These are phyloP conservation scores for Eucalyptus brandiana DNA, from an alignment of 345 rosid species.

Conservation along the genomic window DNA sequence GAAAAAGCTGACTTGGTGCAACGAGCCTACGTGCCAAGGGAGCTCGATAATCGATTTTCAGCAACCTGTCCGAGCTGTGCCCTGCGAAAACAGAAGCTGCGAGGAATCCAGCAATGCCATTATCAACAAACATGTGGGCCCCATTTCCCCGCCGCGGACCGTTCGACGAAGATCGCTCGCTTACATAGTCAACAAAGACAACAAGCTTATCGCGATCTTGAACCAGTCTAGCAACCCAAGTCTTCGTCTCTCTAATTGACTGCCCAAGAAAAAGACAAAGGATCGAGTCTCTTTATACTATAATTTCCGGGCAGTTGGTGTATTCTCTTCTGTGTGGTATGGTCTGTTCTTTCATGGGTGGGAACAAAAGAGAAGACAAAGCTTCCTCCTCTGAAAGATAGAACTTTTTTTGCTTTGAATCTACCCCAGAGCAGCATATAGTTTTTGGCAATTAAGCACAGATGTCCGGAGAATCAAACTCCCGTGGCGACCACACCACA, in stretches of 20 bases:
- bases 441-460: background rate
- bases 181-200: background rate
- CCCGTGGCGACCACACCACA: background rate
- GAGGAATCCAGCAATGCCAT: background rate
- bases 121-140: background rate
- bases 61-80: background rate
- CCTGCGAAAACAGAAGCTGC: background rate
- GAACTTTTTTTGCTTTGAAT: background rate
- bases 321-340: background rate
- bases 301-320: background rate
- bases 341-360: background rate
- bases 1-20: background rate
- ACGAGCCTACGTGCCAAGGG: background rate
- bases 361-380: background rate
- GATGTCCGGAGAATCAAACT: background rate
- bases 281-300: background rate
- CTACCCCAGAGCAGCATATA: background rate
- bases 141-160: background rate
- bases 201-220: background rate
- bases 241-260: background rate
- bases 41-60: background rate
- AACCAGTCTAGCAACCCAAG: background rate
- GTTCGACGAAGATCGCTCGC: background rate
- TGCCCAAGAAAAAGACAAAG: background rate
- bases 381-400: background rate